Evolutionary conservation across 2,329 filamentous ascomycete genomes (phyloP), one percentile per base, ranked within the genome.

Genomic region (Fusarium sp.): DNA sequence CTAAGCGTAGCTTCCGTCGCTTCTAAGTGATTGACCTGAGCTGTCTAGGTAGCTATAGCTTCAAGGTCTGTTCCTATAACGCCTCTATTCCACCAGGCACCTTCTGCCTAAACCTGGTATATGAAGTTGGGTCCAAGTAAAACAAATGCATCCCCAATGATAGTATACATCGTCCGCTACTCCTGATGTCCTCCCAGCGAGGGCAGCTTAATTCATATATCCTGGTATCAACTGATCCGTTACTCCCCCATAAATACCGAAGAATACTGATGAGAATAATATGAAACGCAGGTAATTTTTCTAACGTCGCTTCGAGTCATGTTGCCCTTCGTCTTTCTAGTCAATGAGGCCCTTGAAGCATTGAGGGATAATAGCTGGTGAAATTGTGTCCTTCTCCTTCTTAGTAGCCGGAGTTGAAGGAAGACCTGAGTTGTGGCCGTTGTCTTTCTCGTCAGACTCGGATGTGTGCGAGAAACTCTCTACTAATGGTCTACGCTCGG

Each of bases 321-420:
- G 23, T 48, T 51, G 37, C 49, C 48, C 27, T 37, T 9, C 47
- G 19, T 27, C 19, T 15, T 25, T 23, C 45, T 62, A 67, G 49
- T 82, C 74, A 60, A 83, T 75, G 17, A 84, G 63, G n/a, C 70
- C 68, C 20, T 66, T 73, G 78, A 85, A 79, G 30, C 76, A 78
- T 17, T 75, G 75, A 6, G 83, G 83, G 20, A 80, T 71, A 5
- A 78, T 80, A 27, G 73, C 78, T 8, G 83, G 82, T 25, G 82
- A 83, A 37, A 84, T 82, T 7, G 82, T 83, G 22, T 79, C 69
- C 33, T 70, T 48, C 71, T 63, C 54, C 5, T 43, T 60, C 11
- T 56, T 32, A 37, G 53, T 47, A 9, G 54, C 62, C 6, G 75
- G 73, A 23, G 71, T 73, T 20, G 74, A 69, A 27, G 69, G 63